Evolutionary conservation across 352 stramenopile species (phyloP).

Genomic region (Albugo laibachii): DNA sequence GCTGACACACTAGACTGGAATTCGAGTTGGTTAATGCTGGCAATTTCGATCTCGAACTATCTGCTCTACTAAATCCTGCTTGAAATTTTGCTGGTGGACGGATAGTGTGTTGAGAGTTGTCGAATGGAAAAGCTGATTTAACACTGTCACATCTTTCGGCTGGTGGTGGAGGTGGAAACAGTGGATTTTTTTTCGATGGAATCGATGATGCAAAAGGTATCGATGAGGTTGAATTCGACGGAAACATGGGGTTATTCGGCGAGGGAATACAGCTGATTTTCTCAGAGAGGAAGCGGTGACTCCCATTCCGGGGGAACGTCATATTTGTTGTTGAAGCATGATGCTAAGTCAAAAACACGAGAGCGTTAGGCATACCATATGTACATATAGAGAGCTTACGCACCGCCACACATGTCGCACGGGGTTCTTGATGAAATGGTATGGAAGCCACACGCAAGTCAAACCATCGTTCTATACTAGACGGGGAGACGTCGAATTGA

Average conservation of each 20-base stretch:
- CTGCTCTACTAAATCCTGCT: not conserved
- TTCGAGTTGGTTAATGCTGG: constrained; percentile 37
- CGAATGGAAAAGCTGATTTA: not conserved
- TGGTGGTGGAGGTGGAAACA: constrained; percentile 41
- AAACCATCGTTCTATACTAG: too few relatives aligned
- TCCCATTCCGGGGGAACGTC: not conserved
- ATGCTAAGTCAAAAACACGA: not conserved
- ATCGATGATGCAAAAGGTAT: constrained; percentile 41
- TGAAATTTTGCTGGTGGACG: not conserved
- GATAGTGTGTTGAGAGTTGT: constrained; percentile 15
- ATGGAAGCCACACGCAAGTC: too few relatives aligned
- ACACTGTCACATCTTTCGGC: constrained; percentile 2
- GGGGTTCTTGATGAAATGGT: too few relatives aligned
- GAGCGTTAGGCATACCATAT: constrained; percentile 1
- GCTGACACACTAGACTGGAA: constrained; percentile 39
- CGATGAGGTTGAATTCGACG: constrained; percentile 18
- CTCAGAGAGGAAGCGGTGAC: not conserved
- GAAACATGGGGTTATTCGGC: constrained; percentile 33
- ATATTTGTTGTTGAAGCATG: not conserved
- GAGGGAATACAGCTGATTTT: constrained; percentile 26
- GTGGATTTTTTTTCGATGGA: constrained; percentile 31
- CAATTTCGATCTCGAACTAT: constrained; percentile 11
- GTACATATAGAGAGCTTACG: not conserved
- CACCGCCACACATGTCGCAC: not conserved
- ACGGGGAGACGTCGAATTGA: too few relatives aligned